A percentile compares a stretch with the other conserved stretches of the same genome.
phyloP scores from a whole-genome alignment of 2,329 filamentous ascomycete genomes.

The Thermochaetoides dissita region DNA sequence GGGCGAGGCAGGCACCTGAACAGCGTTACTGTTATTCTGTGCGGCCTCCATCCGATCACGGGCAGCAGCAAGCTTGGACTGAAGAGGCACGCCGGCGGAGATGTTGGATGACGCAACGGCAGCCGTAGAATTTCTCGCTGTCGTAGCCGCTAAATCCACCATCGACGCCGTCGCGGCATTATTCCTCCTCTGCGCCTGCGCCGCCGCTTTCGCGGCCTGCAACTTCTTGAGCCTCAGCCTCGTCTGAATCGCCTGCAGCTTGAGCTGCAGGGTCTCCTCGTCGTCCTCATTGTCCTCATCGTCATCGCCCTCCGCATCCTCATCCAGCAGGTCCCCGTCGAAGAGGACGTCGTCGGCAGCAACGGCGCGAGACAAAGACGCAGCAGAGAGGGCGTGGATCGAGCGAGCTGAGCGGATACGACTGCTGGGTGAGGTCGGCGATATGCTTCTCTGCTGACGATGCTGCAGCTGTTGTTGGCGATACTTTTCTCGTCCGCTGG shows the following conservation, averaged over 20 bases:
- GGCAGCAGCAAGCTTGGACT: constrained; percentile 15
- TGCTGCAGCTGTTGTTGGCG: constrained; percentile 12
- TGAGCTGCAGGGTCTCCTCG: constrained; percentile 76
- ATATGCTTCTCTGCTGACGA: constrained; percentile 40
- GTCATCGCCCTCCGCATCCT: constrained; percentile 2
- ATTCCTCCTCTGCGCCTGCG: constrained; percentile 28
- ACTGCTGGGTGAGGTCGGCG: constrained; percentile 54
- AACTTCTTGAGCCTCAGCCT: constrained; percentile 77
- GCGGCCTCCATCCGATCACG: constrained; percentile 15
- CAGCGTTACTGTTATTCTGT: constrained; percentile 20
- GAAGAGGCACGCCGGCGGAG: constrained; percentile 9
- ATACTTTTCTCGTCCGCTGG: constrained; percentile 64
- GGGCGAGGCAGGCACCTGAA: constrained; percentile 66
- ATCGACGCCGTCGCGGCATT: too few relatives aligned
- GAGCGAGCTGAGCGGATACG: constrained; percentile 33
- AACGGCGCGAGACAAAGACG: constrained; percentile 7
- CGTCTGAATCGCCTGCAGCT: constrained; percentile 79
- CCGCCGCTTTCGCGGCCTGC: constrained; percentile 51
- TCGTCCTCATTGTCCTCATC: constrained; percentile 55
- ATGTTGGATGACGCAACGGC: too few relatives aligned
- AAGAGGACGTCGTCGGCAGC: constrained; percentile 15
- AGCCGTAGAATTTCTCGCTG: too few relatives aligned
- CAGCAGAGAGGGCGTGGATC: constrained; percentile 15
- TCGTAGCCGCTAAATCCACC: too few relatives aligned
- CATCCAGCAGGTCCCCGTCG: constrained; percentile 15